Evolutionary conservation across 2,329 filamentous ascomycete genomes (phyloP), one percentile per base, ranked within the genome.

Genomic region (Diaporthe citriasiana): DNA sequence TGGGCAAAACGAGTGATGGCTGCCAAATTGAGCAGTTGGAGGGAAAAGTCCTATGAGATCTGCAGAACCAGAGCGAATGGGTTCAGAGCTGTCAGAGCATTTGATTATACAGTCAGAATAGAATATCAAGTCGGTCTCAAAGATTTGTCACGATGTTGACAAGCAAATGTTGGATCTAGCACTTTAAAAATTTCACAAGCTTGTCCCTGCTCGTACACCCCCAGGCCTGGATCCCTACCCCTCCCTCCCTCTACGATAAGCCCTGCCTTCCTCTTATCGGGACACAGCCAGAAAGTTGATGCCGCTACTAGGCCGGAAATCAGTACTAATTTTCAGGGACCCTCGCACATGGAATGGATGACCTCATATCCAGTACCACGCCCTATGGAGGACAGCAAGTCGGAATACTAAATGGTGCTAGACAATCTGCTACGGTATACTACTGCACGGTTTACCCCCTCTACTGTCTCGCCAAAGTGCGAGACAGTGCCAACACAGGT

Each of bases 161-260:
- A 17, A 40, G 47, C 33, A 53, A 40, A 13, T 30, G 5, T 53
- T 51, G 33, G 8, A 27, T 19, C 40, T 40, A 40, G 33, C 63
- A 68, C 10, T 68, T 38, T 53, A 68, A 68, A 68, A 68, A 68
- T 68, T 68, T 68, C 63, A 40, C 47, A 15, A 68, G 63, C 63
- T 68, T 68, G 63, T 53, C 63, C 63, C 33, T 53, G 63, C 63
- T 66, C 30, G 4, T 30, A 38, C 45, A 5, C 30, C 60, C 57
- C 42, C 27, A 22, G 30, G 22, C 45, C 22, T n/a, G n/a, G 35
- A 51, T 50, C 45, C 45, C 15, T 53, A 35, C 63, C 22, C 45
- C n/a, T n/a, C n/a, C n/a, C n/a, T n/a, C n/a, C n/a, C 30, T 50
- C 63, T 68, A 15, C 47, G 63, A 68, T 68, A 68, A 68, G 63